These are phyloP conservation scores for Elongisporangium anandrum DNA, from an alignment of 352 stramenopile genomes.

Conservation along the genomic window DNA sequence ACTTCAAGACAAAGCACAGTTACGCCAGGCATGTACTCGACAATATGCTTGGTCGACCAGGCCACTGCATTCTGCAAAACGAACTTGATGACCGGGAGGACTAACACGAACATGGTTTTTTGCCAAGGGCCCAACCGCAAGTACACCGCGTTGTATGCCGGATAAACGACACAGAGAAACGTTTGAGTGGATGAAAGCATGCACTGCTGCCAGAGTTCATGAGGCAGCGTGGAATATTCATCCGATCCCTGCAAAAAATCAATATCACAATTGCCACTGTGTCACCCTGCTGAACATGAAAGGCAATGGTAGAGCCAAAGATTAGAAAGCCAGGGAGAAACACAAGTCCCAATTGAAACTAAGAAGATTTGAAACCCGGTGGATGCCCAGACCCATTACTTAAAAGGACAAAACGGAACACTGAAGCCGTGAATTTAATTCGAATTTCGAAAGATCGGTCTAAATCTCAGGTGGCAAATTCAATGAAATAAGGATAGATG, in stretches of 20 bases:
- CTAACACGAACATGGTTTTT: conserved; percentile 7
- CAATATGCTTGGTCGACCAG: conserved; percentile 6
- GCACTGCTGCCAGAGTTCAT: conserved; percentile 1
- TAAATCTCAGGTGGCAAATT: no score
- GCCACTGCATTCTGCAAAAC: conserved; percentile 16
- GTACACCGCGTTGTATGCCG: conserved; percentile 11
- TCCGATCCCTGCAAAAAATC: conserved; percentile 14
- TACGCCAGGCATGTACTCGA: conserved; percentile 15
- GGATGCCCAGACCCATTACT: not conserved
- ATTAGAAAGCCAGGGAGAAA: not conserved
- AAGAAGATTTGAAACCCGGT: conserved; percentile 1
- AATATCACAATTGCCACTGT: conserved; percentile 10
- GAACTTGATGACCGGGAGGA: conserved; percentile 16
- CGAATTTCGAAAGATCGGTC: no score
- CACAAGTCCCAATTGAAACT: conserved; percentile 11
- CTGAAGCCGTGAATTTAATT: no score
- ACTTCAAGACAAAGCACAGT: conserved; percentile 22
- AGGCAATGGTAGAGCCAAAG: conserved; percentile 20
- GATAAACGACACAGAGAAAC: conserved; percentile 12
- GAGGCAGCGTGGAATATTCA: no score
- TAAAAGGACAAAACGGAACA: no score
- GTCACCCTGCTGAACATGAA: conserved; percentile 15
- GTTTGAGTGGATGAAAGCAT: conserved; percentile 8
- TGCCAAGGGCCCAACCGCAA: not conserved
- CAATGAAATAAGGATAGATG: no score